phyloP scores from a whole-genome alignment of 805 yeast species.

The Sugiyamaella marilandica region DNA sequence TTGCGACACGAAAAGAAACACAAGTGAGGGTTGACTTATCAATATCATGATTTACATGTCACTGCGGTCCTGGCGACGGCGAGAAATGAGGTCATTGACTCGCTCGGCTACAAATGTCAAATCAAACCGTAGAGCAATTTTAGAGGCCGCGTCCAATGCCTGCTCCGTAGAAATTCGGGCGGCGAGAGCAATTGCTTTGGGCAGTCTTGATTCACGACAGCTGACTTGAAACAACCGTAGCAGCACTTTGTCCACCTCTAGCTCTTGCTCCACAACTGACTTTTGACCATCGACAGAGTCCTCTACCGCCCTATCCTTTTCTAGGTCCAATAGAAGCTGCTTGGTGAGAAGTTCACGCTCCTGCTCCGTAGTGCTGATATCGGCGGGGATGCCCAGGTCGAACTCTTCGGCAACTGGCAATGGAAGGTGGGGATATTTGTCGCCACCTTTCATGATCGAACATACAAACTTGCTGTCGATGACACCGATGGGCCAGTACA shows the following conservation, averaged over 20 bases:
- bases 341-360: constrained; percentile 27
- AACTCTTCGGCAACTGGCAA: constrained; percentile 79
- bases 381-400: constrained; percentile 62
- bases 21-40: too few species aligned
- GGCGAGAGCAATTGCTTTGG: constrained; percentile 66
- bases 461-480: constrained; percentile 67
- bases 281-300: constrained; percentile 31
- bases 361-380: constrained; percentile 20
- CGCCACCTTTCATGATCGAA: constrained; percentile 63
- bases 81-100: constrained; percentile 39
- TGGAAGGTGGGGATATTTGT: constrained; percentile 73
- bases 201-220: constrained; percentile 59
- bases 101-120: constrained; percentile 48
- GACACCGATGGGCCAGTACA: constrained; percentile 85
- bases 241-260: constrained; percentile 69
- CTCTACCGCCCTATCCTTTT: constrained; percentile 25
- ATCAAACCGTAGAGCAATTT: constrained; percentile 73
- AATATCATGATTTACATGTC: too few species aligned
- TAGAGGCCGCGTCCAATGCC: constrained; percentile 77
- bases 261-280: constrained; percentile 44
- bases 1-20: background rate
- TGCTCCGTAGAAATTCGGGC: constrained; percentile 67
- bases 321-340: constrained; percentile 23
- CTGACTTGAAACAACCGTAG: constrained; percentile 69
- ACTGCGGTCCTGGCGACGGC: background rate